Evolutionary conservation across 129 eudicot genomes (phyloP).

Genomic region (Deinandra increscens): DNA sequence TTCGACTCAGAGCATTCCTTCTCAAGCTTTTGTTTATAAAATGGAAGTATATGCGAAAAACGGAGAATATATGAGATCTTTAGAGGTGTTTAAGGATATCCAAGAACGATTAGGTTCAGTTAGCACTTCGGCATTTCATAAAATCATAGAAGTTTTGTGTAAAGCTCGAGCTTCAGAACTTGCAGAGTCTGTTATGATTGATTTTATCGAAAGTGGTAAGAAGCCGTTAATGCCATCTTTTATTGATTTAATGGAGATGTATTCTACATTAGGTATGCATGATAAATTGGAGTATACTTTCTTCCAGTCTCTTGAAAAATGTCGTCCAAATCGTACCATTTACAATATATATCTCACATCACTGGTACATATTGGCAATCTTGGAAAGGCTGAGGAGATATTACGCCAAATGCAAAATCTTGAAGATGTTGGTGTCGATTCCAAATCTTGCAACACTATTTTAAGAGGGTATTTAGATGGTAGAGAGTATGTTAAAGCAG

Average conservation of each 20-base stretch:
- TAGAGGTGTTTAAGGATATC: conserved; percentile 64
- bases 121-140: conserved; percentile 56
- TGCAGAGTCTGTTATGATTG: conserved; percentile 75
- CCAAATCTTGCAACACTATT: conserved; percentile 61
- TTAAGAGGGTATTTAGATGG: conserved; percentile 61
- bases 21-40: conserved; percentile 76
- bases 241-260: conserved; percentile 58
- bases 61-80: conserved; percentile 62
- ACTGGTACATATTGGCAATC: conserved; percentile 49
- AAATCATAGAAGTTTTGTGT: conserved; percentile 69
- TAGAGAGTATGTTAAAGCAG: conserved; percentile 54
- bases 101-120: conserved; percentile 45
- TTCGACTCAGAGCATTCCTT: conserved; percentile 40
- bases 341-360: conserved; percentile 67
- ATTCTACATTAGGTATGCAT: conserved; percentile 50
- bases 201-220: conserved; percentile 66
- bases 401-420: conserved; percentile 72
- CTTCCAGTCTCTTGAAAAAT: conserved; percentile 51
- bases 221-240: conserved; percentile 60
- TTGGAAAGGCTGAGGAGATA: conserved; percentile 69
- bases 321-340: conserved; percentile 52
- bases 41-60: conserved; percentile 66
- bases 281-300: conserved; percentile 66
- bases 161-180: conserved; percentile 49
- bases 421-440: conserved; percentile 60